phyloP scores from a whole-genome alignment of 2,329 filamentous ascomycete species.

The Aspergillus sp. region DNA sequence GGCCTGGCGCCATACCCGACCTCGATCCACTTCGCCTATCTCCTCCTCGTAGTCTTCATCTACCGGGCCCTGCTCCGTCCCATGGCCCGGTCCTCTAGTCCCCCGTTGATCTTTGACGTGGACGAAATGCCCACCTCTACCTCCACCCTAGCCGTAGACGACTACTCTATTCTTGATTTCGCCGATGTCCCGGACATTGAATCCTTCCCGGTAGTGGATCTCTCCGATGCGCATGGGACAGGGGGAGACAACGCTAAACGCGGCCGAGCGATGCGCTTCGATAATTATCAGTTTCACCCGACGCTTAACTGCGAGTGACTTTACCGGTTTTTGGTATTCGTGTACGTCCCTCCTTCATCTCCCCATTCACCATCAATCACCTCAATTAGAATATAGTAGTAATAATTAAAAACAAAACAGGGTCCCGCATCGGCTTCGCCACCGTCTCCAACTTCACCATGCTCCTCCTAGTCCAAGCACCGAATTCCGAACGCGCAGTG shows the following conservation, averaged over 20 bases:
- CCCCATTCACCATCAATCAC: not conserved
- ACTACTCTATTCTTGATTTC: slow-evolving; percentile 20
- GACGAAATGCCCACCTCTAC: slow-evolving; percentile 18
- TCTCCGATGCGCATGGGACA: slow-evolving; percentile 18
- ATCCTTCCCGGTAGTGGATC: slow-evolving; percentile 17
- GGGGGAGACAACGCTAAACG: slow-evolving; percentile 22
- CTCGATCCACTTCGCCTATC: slow-evolving; percentile 29
- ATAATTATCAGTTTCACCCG: slow-evolving; percentile 24
- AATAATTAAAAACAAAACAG: slow-evolving; percentile 8
- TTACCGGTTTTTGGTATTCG: slow-evolving; percentile 28
- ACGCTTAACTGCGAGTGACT: slow-evolving; percentile 22
- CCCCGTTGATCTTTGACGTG: slow-evolving; percentile 22
- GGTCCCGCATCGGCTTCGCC: slow-evolving; percentile 30
- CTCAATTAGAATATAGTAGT: too few species aligned
- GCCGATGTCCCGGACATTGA: slow-evolving; percentile 17
- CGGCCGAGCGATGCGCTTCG: slow-evolving; percentile 26
- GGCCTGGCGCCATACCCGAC: slow-evolving; percentile 19
- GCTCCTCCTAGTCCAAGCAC: slow-evolving; percentile 26
- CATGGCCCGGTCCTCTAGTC: slow-evolving; percentile 22
- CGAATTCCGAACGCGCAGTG: slow-evolving; percentile 19
- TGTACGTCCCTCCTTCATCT: slow-evolving; percentile 16
- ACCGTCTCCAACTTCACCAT: slow-evolving; percentile 30
- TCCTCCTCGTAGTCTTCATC: slow-evolving; percentile 30
- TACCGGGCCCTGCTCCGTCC: slow-evolving; percentile 31
- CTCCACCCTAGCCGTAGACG: slow-evolving; percentile 7